These are phyloP conservation scores for Alisma plantagoaquatica DNA, from an alignment of 106 monocot species.

Conservation along the genomic window DNA sequence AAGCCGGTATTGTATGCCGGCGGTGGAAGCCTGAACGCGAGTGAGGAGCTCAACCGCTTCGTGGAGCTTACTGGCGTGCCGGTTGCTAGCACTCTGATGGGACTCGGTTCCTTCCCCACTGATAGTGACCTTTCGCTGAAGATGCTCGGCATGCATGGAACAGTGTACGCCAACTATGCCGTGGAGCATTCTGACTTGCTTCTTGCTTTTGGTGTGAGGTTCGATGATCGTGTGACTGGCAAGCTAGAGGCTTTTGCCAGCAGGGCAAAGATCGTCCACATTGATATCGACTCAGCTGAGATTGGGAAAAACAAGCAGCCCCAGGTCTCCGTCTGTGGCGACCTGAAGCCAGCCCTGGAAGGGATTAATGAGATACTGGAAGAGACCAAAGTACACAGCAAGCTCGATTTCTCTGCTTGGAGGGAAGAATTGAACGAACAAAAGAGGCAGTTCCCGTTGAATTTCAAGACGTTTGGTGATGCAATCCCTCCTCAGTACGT, in stretches of 20 bases:
- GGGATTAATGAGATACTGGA: slow-evolving; percentile 51
- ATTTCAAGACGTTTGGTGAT: slow-evolving; percentile 60
- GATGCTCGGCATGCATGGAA: slow-evolving; percentile 95
- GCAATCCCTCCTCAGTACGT: slow-evolving; percentile 77
- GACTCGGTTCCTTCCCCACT: slow-evolving; percentile 58
- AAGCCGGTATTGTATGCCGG: slow-evolving; percentile 75
- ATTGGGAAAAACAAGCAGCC: slow-evolving; percentile 98
- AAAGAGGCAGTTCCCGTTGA: slow-evolving; percentile 51
- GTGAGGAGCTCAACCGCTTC: slow-evolving; percentile 52
- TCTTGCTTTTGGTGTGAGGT: slow-evolving; percentile 92
- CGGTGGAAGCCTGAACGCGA: slow-evolving; percentile 59
- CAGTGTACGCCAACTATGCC: slow-evolving; percentile 83
- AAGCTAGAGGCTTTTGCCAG: slow-evolving; percentile 89
- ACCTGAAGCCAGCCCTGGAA: slow-evolving; percentile 55
- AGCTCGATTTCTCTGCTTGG: slow-evolving; percentile 61
- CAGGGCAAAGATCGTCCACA: slow-evolving; percentile 83
- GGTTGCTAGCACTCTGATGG: slow-evolving; percentile 85
- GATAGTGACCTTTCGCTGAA: slow-evolving; percentile 46
- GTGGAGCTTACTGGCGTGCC: slow-evolving; percentile 75
- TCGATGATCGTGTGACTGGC: slow-evolving; percentile 89
- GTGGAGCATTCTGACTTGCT: slow-evolving; percentile 69
- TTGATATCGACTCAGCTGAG: slow-evolving; percentile 89
- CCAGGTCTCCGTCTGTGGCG: slow-evolving; percentile 69
- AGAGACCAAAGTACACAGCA: slow-evolving; percentile 6
- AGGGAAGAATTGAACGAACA: slow-evolving; percentile 53